Base-by-base conservation (phyloP, 2,329 filamentous ascomycete genomes). In the Colletotrichum gloeosporioides region DNA sequence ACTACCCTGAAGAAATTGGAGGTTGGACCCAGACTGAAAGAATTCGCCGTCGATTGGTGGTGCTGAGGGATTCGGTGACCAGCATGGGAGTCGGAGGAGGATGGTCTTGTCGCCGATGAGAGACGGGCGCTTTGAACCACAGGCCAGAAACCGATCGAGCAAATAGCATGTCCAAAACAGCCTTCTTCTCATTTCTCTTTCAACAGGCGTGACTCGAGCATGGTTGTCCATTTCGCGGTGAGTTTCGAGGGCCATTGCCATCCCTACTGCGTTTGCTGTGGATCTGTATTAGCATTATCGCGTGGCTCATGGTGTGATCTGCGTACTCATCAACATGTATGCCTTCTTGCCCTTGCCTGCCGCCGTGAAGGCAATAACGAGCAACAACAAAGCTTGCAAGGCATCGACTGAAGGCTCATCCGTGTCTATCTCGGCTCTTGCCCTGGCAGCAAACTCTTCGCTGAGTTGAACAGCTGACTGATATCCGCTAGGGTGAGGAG, bases 161-260 rank as follows among this genome's bases (percentile, higher is more conserved):
- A 98, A 87, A 80, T 97, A 98, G 82, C 95, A 96, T 3, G 94
- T 93, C 95, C 95, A 98, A 84, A 98, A 98, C 3, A 98, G 87
- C n/a, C 94, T 90, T 71, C 95, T 89, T 62, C 94, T 90, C 81
- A 93, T 92, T 85, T 98, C 95, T 72, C 94, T 90, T 81, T 98
- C 95, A 6, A 92, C 87, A 0, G 92, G 89, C 0, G 92, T 90
- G 13, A 94, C 89, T 71, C 91, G 90, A 15, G 91, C 87, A 67
- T 91, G 90, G 8, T 88, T 82, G 29, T 95, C 92, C 59, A 93
- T 86, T 85, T 98, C 95, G 36, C 95, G 92, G 81, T 98, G 95
- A 4, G 97, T 87, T 81, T 96, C 95, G 13, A 98, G 89, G 5
- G 95, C 95, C 84, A 96, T 92, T 3, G 94, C 93, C 95, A 98